phyloP scores from a whole-genome alignment of 1,139 yeast genomes.

The Pichia norvegensis region DNA sequence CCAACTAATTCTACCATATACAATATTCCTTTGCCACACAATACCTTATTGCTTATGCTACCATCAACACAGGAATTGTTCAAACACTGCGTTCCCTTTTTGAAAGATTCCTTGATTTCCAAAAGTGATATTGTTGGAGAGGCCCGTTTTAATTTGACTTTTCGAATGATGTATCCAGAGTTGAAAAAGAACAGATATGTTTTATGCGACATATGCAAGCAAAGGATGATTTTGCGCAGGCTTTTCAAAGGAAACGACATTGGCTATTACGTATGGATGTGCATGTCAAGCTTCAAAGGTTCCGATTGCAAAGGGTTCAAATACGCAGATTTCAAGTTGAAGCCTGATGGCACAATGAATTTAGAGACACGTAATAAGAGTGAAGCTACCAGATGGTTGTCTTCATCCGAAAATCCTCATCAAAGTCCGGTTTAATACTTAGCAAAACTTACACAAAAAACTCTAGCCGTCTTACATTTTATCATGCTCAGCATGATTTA shows the following conservation, averaged over 20 bases:
- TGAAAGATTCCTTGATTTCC: conserved; percentile 25
- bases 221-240: conserved; percentile 41
- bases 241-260: conserved; percentile 37
- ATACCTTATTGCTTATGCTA: conserved; percentile 59
- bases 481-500: conserved; percentile 1
- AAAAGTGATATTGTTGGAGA: conserved; percentile 42
- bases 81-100: conserved; percentile 49
- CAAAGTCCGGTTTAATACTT: neutral
- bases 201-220: conserved; percentile 39
- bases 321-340: conserved; percentile 39
- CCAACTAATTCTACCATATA: conserved; percentile 29
- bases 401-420: neutral
- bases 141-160: conserved; percentile 55
- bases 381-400: conserved; percentile 9
- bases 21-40: conserved; percentile 56
- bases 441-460: conserved; percentile 73
- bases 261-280: conserved; percentile 49
- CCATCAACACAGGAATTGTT: conserved; percentile 70
- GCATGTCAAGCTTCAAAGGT: conserved; percentile 34
- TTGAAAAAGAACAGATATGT: conserved; percentile 35
- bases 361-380: neutral
- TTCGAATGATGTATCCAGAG: conserved; percentile 41
- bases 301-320: conserved; percentile 40
- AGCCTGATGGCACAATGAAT: conserved; percentile 14
- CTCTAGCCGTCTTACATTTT: neutral